These are phyloP conservation scores for Geotrichum cucujoidarum DNA, from an alignment of 1,139 yeast genomes.

Conservation along the genomic window DNA sequence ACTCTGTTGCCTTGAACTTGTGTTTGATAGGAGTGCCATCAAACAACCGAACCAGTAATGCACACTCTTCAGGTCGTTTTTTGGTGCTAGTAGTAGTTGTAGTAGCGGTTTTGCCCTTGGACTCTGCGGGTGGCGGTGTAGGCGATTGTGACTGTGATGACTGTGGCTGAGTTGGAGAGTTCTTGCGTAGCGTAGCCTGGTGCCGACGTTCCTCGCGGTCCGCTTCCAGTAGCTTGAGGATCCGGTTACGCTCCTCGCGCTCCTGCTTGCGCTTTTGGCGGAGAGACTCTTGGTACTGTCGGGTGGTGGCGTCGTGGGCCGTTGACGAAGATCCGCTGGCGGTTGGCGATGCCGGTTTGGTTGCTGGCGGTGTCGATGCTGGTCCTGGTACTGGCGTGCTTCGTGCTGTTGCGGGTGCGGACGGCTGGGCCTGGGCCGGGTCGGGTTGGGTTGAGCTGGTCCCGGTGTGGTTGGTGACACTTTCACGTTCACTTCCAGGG, in stretches of 20 bases:
- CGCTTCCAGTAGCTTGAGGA: conserved; percentile 46
- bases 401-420: neutral
- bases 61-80: conserved; percentile 35
- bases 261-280: conserved; percentile 41
- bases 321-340: too few species aligned
- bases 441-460: too few species aligned
- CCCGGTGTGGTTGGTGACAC: too few species aligned
- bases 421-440: neutral
- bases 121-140: conserved; percentile 5
- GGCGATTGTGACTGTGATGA: conserved; percentile 20
- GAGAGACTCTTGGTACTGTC: conserved; percentile 42
- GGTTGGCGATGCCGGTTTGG: neutral
- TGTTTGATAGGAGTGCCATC: conserved; percentile 51
- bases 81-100: neutral
- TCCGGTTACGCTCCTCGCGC: conserved; percentile 50
- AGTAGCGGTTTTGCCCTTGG: neutral
- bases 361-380: neutral
- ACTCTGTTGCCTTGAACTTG: conserved; percentile 42
- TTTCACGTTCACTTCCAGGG: too few species aligned
- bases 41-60: conserved; percentile 48
- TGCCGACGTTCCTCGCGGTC: conserved; percentile 48
- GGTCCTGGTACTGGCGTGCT: conserved; percentile 3
- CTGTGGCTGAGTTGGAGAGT: too few species aligned
- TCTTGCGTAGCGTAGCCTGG: conserved; percentile 6
- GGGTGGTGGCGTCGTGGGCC: conserved; percentile 11